Base-by-base conservation (phyloP, 2,329 filamentous ascomycete genomes). In the Fusarium sp. region DNA sequence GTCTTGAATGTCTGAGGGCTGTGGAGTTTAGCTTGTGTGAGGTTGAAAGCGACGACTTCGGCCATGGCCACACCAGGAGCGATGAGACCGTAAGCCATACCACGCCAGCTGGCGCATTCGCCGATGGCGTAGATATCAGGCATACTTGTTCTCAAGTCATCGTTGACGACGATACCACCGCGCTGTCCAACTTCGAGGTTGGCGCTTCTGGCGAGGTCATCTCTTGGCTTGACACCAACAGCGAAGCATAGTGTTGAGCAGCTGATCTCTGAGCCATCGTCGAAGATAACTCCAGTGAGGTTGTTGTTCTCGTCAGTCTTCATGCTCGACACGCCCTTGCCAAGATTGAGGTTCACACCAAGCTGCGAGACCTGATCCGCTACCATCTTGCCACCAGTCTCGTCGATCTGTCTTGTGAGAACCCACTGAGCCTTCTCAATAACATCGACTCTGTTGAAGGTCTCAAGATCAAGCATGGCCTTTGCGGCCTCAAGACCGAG, bases 31-130 rank as follows among this genome's bases (percentile, higher is more conserved):
- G 94, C 93, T 80, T 95, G 92, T 7, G 95, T 97, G 65, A 98
- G 88, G 81, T 97, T 97, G 85, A 96, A 97, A 16, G 95, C 91
- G 6, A 97, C 88, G 2, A 97, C 91, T 75, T 97, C 95, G 1
- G 95, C 95, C 94, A 97, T 97, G 82, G 97, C 95, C 40, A 97
- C 88, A 23, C 95, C 95, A 0, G 95, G 95, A 0, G 93, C 94
- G 75, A 98, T 97, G 25, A 98, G 88, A 10, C 95, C 95, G 74
- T 94, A 97, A 0, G 94, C 95, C 81, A 96, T 93, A 74, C 90
- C 92, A 71, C 95, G 88, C 94, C 94, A 97, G 83, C 92, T 96
- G 9, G 95, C 94, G 77, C 95, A 97, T 82, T 97, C 95, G 64
- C 95, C 95, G 56, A 97, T 92, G 52, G 95, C 95, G 79, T 96